phyloP scores from a whole-genome alignment of 2,329 filamentous ascomycete genomes.

The Tolypocladium amazonense region DNA sequence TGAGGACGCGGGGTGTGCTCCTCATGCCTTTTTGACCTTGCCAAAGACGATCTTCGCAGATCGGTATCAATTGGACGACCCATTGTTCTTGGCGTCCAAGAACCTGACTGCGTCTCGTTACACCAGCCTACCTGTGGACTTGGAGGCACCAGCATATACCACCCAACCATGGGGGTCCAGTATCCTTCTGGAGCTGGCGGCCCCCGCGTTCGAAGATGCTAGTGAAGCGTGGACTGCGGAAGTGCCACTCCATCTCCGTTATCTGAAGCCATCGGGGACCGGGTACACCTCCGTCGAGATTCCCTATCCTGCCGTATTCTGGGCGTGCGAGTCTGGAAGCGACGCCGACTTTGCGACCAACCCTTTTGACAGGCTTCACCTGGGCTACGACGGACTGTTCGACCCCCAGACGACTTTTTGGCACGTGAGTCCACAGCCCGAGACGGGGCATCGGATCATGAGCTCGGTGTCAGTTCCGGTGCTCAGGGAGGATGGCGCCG shows the following conservation, averaged over 20 bases:
- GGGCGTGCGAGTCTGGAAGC: slow-evolving; percentile 66
- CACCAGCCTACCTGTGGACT: slow-evolving; percentile 67
- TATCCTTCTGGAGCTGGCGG: slow-evolving; percentile 62
- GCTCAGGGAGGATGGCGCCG: slow-evolving; percentile 39
- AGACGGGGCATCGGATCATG: slow-evolving; percentile 28
- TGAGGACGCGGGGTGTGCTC: slow-evolving; percentile 50
- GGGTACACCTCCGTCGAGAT: slow-evolving; percentile 48
- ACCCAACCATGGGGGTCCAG: slow-evolving; percentile 68
- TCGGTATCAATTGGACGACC: slow-evolving; percentile 70
- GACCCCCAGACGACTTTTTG: slow-evolving; percentile 70
- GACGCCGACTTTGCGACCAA: slow-evolving; percentile 60
- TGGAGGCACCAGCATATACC: slow-evolving; percentile 82
- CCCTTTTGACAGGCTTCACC: slow-evolving; percentile 73
- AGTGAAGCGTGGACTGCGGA: slow-evolving; percentile 48
- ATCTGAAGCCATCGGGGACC: slow-evolving; percentile 52
- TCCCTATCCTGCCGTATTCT: slow-evolving; percentile 79
- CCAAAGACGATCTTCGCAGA: slow-evolving; percentile 77
- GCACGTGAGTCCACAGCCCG: slow-evolving; percentile 52
- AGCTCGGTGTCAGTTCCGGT: slow-evolving; percentile 55
- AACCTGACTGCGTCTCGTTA: slow-evolving; percentile 61
- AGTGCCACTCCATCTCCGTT: slow-evolving; percentile 79
- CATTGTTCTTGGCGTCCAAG: slow-evolving; percentile 70
- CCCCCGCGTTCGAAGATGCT: slow-evolving; percentile 28
- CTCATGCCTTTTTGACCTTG: slow-evolving; percentile 74
- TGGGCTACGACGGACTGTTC: slow-evolving; percentile 84